Evolutionary conservation across 1,284 basidiomycete species (phyloP).

Genomic region (Clitocybe nebularis): DNA sequence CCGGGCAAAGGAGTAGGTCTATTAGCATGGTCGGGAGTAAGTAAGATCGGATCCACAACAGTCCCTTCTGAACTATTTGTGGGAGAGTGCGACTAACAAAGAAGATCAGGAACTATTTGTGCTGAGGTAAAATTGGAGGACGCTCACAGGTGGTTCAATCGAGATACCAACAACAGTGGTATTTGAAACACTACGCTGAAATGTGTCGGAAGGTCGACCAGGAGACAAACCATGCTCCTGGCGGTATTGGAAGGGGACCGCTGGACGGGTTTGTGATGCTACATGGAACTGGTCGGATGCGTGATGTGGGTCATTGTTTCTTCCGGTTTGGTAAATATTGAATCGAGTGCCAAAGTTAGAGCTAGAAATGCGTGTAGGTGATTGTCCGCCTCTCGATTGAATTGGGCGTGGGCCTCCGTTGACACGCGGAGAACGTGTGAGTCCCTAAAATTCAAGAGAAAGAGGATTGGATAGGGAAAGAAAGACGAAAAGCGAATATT

Average conservation of each 20-base stretch:
- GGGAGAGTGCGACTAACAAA: constrained; percentile 21
- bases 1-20: constrained; percentile 13
- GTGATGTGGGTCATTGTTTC: not conserved
- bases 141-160: constrained; percentile 24
- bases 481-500: not conserved
- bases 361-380: no score
- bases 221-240: not conserved
- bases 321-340: constrained; percentile 1
- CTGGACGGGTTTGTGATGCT: not conserved
- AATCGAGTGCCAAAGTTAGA: no score
- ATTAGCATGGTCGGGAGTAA: constrained; percentile 26
- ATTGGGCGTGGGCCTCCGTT: constrained; percentile 13
- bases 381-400: not conserved
- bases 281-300: not conserved
- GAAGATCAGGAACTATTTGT: not conserved
- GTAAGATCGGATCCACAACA: constrained; percentile 22
- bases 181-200: constrained; percentile 13
- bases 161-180: constrained; percentile 25
- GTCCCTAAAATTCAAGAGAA: not conserved
- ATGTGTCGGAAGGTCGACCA: not conserved
- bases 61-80: constrained; percentile 20
- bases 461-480: not conserved
- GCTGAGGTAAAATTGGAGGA: no score
- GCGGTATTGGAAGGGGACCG: not conserved
- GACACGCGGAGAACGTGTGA: constrained; percentile 13